A percentile compares a stretch with the other conserved stretches of the same genome.
Conservation (phyloP, 225 moss, liverwort and hornwort species). For the Polytrichum commune region DNA sequence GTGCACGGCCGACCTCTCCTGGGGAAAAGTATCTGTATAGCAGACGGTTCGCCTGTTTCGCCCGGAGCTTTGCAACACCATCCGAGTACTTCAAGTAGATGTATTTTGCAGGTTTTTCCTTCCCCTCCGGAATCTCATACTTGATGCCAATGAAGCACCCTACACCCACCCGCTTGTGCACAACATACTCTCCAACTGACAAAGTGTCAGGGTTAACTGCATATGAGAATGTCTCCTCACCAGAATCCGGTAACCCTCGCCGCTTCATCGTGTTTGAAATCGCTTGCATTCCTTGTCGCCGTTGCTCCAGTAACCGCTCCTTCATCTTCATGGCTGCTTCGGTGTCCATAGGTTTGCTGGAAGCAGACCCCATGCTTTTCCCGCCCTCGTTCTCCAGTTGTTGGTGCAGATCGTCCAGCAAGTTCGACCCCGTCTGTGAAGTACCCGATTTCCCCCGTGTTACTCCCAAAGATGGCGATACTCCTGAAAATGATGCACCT, state of each 20-base stretch:
- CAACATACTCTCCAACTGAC: conserved; percentile 76
- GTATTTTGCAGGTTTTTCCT: conserved; percentile 62
- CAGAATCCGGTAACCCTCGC: conserved; percentile 35
- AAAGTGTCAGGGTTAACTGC: conserved; percentile 83
- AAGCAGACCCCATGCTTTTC: conserved; percentile 33
- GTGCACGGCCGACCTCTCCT: conserved; percentile 66
- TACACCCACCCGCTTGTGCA: conserved; percentile 87
- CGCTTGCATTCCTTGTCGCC: conserved; percentile 72
- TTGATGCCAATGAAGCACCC: conserved; percentile 90
- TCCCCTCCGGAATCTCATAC: conserved; percentile 72
- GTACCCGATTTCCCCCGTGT: conserved; percentile 17
- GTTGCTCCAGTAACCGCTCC: conserved; percentile 65
- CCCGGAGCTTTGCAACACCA: conserved; percentile 80
- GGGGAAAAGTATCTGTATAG: conserved; percentile 79
- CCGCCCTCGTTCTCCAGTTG: conserved; percentile 67
- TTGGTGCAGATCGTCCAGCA: conserved; percentile 71
- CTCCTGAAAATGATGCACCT: conserved; percentile 3
- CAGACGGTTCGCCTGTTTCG: conserved; percentile 84
- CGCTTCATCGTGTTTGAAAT: conserved; percentile 65
- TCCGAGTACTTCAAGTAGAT: conserved; percentile 83
- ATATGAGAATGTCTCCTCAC: conserved; percentile 52
- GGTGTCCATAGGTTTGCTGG: conserved; percentile 53
- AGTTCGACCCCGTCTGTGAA: conserved; percentile 33
- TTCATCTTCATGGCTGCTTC: conserved; percentile 64
- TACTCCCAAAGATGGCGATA: conserved; percentile 10